Percentiles rank a stretch among this genome's conserved stretches.
These are phyloP conservation scores for Nakazawaea ambrosiae DNA, from an alignment of 805 yeast genomes.

Conservation along the genomic window DNA sequence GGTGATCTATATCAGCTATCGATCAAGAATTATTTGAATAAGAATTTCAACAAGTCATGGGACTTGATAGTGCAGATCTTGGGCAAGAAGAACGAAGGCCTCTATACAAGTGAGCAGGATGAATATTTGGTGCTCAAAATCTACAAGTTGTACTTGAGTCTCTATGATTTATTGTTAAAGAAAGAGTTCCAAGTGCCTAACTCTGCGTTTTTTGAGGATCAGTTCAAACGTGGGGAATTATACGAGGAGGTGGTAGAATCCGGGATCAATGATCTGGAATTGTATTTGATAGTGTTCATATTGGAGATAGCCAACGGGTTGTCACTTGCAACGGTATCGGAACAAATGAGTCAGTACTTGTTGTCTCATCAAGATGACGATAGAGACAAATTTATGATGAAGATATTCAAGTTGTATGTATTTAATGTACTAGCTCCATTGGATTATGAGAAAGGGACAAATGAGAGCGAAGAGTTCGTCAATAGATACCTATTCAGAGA, in stretches of 20 bases:
- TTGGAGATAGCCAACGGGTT: slow-evolving; percentile 23
- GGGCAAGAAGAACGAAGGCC: slow-evolving; percentile 16
- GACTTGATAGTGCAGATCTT: too few species aligned
- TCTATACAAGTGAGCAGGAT: slow-evolving; percentile 12
- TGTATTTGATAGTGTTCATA: slow-evolving; percentile 22
- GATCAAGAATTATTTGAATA: slow-evolving; percentile 32
- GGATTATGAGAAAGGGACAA: background rate
- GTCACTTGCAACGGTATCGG: slow-evolving; percentile 13
- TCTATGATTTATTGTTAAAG: slow-evolving; percentile 22
- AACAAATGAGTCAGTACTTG: slow-evolving; percentile 15
- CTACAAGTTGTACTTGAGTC: slow-evolving; percentile 21
- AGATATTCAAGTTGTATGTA: background rate
- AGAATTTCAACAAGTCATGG: slow-evolving; percentile 23
- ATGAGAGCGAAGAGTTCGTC: background rate
- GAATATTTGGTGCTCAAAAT: slow-evolving; percentile 12
- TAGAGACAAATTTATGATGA: background rate
- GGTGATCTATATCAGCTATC: slow-evolving; percentile 27
- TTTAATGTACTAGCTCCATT: background rate
- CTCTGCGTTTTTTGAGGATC: background rate
- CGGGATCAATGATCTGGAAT: slow-evolving; percentile 17
- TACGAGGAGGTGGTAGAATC: slow-evolving; percentile 16
- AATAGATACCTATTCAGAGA: slow-evolving; percentile 1
- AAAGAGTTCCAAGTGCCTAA: slow-evolving; percentile 9
- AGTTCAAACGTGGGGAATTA: slow-evolving; percentile 18
- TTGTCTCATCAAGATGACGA: background rate